Percentiles rank a stretch among this genome's conserved stretches.
Conservation (phyloP, 495 filamentous ascomycete species). For the Penicillium lividum region DNA sequence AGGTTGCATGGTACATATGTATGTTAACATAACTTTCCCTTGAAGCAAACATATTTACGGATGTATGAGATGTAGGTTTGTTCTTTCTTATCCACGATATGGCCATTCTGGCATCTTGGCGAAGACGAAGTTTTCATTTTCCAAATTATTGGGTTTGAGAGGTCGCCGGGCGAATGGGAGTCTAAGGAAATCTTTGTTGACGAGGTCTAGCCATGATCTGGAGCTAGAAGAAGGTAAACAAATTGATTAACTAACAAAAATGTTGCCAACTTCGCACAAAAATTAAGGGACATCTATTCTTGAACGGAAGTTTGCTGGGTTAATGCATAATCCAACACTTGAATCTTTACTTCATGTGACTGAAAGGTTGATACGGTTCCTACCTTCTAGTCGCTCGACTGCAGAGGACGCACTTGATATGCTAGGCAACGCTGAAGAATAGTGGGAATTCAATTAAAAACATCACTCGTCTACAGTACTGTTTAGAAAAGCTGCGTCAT, state of each 20-base stretch:
- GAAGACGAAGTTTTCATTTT: slow-evolving; percentile 18
- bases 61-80: slow-evolving; percentile 22
- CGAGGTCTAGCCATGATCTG: slow-evolving; percentile 13
- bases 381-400: slow-evolving; percentile 17
- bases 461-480: no score
- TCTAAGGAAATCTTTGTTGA: slow-evolving; percentile 16
- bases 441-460: neutral
- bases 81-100: slow-evolving; percentile 22
- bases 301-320: slow-evolving; percentile 15
- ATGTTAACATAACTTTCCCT: slow-evolving; percentile 12
- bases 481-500: no score
- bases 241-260: slow-evolving; percentile 2
- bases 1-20: slow-evolving; percentile 42
- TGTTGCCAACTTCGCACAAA: slow-evolving; percentile 12
- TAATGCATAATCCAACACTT: slow-evolving; percentile 6
- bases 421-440: slow-evolving; percentile 9
- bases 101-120: slow-evolving; percentile 26
- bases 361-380: slow-evolving; percentile 18
- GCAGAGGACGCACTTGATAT: slow-evolving; percentile 19
- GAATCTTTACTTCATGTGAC: slow-evolving; percentile 12
- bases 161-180: slow-evolving; percentile 22
- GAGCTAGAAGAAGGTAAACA: slow-evolving; percentile 27
- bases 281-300: slow-evolving; percentile 5
- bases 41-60: slow-evolving; percentile 13
- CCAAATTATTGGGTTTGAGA: slow-evolving; percentile 24